phyloP scores from a whole-genome alignment of 2,329 filamentous ascomycete species.

The Penicillium sclerotigenum region DNA sequence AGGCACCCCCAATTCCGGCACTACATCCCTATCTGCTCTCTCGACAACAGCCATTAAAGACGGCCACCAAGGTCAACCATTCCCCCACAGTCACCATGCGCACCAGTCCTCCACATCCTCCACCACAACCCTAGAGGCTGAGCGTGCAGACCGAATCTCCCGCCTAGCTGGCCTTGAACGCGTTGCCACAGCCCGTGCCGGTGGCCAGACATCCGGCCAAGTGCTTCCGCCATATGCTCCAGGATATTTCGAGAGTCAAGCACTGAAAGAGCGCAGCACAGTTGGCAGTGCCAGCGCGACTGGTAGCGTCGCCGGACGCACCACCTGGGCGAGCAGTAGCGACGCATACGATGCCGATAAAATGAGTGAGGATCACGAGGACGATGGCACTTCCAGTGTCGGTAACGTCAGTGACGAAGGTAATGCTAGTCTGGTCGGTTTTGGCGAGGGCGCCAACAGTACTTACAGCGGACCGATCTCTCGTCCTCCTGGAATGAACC shows the following conservation, averaged over 20 bases:
- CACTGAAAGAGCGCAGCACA: constrained; percentile 77
- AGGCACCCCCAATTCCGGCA: constrained; percentile 88
- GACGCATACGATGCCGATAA: constrained; percentile 56
- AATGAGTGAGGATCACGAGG: constrained; percentile 64
- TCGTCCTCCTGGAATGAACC: constrained; percentile 53
- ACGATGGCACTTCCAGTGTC: constrained; percentile 60
- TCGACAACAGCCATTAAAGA: constrained; percentile 96
- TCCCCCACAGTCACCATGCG: constrained; percentile 54
- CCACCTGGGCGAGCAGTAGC: constrained; percentile 66
- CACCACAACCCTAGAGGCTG: constrained; percentile 76
- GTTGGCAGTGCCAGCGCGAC: constrained; percentile 89
- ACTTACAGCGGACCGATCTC: constrained; percentile 74
- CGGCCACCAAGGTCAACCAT: constrained; percentile 79
- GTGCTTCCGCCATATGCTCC: constrained; percentile 47
- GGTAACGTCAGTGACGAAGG: constrained; percentile 85
- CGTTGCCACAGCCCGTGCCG: constrained; percentile 69
- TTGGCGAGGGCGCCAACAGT: constrained; percentile 86
- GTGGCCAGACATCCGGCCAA: constrained; percentile 35
- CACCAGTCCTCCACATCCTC: constrained; percentile 58
- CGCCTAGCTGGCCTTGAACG: constrained; percentile 88
- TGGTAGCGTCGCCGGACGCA: constrained; percentile 63
- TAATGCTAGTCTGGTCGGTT: constrained; percentile 79
- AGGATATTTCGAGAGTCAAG: constrained; percentile 77
- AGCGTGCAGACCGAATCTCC: constrained; percentile 91
- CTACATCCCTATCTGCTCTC: constrained; percentile 84